Base-by-base conservation (phyloP, 2,329 filamentous ascomycete genomes). In the Neurospora sp. region DNA sequence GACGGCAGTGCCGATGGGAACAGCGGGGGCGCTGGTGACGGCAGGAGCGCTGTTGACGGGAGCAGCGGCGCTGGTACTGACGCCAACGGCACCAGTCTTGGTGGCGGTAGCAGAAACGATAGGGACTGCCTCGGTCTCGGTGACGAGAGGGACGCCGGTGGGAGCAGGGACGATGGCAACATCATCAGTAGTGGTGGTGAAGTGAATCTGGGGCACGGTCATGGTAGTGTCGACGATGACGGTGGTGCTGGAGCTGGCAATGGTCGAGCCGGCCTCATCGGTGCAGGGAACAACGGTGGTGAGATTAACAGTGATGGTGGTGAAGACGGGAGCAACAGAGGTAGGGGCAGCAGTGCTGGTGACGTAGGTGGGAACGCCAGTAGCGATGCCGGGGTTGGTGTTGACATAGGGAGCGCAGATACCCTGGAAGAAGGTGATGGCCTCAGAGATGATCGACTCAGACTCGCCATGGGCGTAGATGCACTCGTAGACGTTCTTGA, bases 341-440 rank as follows among this genome's bases (percentile, higher is more conserved):
- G 82, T 82, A 15, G 79, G 73, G 17, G 79, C 79, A 66, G 83
- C 79, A 15, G 83, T 83, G 71, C 84, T 82, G 39, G 86, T 86
- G 77, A 88, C 84, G 80, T 90, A 86, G 69, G 84, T 85, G 75
- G 88, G 87, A 78, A 88, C 83, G 46, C 85, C 84, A 67, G 91
- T 96, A 77, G 93, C 87, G 76, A 98, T 92, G 73, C 86, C 92
- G n/a, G 94, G 93, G 87, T 97, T 97, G 78, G 86, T 76, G 17
- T 86, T 84, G 42, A 93, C 86, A 81, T 90, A 90, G 68, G 86
- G 82, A 70, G 91, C 93, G 83, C 95, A 98, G 82, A 98, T 92
- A 79, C 94, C 94, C 81, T 94, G 90, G 85, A 97, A 91, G 88
- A 92, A 97, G 76, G 87, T 86, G 71, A 96, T 86, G 72, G 93